Evolutionary conservation across 352 stramenopile genomes (phyloP), one percentile per base, ranked within the genome.

Genomic region (Phytophthora syringae): DNA sequence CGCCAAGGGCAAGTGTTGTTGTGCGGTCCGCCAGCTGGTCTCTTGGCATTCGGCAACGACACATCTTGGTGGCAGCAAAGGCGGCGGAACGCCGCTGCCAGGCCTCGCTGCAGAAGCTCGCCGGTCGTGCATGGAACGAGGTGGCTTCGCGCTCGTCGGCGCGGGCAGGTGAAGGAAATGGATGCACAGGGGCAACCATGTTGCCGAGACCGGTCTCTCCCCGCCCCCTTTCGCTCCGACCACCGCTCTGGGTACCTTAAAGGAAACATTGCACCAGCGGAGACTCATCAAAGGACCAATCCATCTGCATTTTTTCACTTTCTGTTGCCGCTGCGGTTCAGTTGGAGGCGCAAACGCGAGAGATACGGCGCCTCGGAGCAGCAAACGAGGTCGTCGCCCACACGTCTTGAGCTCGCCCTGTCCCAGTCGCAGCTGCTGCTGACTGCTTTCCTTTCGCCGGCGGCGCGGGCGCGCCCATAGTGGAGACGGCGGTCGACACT

Each of bases 401-500:
- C 70, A 69, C 25, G 27, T 24, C 39, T 51, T 65, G 16, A 25
- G 40, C 44, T 22, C 50, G 32, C 55, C 64, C 64, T 74, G 58
- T 77, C 65, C 25, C 64, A 67, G 48, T 55, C 45, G 49, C 70
- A 72, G 66, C 57, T 75, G 70, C 57, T 72, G 65, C 57, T 51
- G 59, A 44, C 54, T 55, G 21, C 44, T 58, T 72, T 25, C 56
- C 25, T 56, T 30, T 45, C 39, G 39, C 7, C 39, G 39, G 20
- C 39, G 12, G 16, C 27, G 21, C 47, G 50, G 12, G 47, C 24
- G 40, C 32, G 52, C 50, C 30, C 32, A 5, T 36, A 74, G 52
- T 49, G 65, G 60, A 70, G 60, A 70, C 60, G 32, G 36, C 52
- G 49, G 24, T 67, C 50, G 47, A 60, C 48, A 51, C 25, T 10